Conservation (phyloP, 768 basidiomycete genomes). For the Leucocoprinus leucothites region DNA sequence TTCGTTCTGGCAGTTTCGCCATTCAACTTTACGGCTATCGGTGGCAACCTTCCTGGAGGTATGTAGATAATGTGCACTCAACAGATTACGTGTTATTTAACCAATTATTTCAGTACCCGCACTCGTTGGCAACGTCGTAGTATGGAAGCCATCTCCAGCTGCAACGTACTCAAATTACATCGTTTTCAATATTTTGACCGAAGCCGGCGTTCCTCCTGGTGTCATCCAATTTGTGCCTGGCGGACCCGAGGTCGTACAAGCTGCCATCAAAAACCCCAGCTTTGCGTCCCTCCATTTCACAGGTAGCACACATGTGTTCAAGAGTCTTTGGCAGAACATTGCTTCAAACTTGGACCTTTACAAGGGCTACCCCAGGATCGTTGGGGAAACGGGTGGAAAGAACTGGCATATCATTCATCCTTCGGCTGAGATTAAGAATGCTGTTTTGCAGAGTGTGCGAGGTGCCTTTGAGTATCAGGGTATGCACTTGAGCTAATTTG, state of each 20-base stretch:
- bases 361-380: slow-evolving; percentile 87
- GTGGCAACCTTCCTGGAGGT: slow-evolving; percentile 87
- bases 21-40: slow-evolving; percentile 98
- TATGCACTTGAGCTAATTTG: slow-evolving; percentile 20
- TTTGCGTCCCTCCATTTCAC: slow-evolving; percentile 97
- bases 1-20: slow-evolving; percentile 98
- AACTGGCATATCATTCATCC: slow-evolving; percentile 95
- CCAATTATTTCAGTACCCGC: slow-evolving; percentile 61
- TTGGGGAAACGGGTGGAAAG: slow-evolving; percentile 98
- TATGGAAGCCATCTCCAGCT: slow-evolving; percentile 98
- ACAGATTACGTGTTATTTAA: slow-evolving; percentile 3
- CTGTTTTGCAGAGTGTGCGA: slow-evolving; percentile 85
- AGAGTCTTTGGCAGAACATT: slow-evolving; percentile 95
- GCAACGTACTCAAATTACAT: slow-evolving; percentile 96
- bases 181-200: slow-evolving; percentile 83
- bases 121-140: slow-evolving; percentile 88
- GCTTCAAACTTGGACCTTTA: slow-evolving; percentile 85
- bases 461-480: slow-evolving; percentile 97
- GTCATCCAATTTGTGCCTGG: slow-evolving; percentile 98
- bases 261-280: slow-evolving; percentile 71
- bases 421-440: slow-evolving; percentile 83
- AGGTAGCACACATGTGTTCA: slow-evolving; percentile 93
- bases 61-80: slow-evolving; percentile 16
- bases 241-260: slow-evolving; percentile 81
- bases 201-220: slow-evolving; percentile 91